Percentiles rank a stretch among this genome's conserved stretches.
These are phyloP conservation scores for Cucumis cinereus DNA, from an alignment of 306 rosid species.

Conservation along the genomic window DNA sequence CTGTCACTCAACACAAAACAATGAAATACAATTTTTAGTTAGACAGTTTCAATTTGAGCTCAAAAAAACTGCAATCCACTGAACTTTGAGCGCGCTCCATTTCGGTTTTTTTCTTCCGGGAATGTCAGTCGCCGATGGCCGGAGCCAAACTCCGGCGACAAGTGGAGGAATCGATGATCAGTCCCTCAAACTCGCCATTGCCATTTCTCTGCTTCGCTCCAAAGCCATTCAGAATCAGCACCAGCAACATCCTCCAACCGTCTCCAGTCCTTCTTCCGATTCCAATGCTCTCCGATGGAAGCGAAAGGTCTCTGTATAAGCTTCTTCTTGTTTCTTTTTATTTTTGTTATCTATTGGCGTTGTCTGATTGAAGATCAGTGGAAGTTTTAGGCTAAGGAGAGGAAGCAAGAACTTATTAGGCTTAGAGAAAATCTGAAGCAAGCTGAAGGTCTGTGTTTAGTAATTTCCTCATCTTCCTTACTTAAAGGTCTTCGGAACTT, in stretches of 20 bases:
- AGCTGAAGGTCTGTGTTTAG: conserved; percentile 56
- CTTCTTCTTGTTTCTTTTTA: neutral
- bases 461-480: neutral
- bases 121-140: conserved; percentile 27
- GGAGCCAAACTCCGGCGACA: neutral
- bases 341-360: neutral
- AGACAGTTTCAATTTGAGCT: too few relatives aligned
- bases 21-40: too few relatives aligned
- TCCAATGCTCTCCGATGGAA: conserved; percentile 82
- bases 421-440: conserved; percentile 70
- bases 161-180: conserved; percentile 25
- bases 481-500: too few relatives aligned
- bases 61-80: neutral
- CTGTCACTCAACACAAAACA: too few relatives aligned
- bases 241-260: neutral
- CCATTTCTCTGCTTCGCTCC: conserved; percentile 64
- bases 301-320: conserved; percentile 49
- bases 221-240: conserved; percentile 28
- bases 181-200: conserved; percentile 62
- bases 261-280: conserved; percentile 19
- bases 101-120: neutral
- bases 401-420: conserved; percentile 66
- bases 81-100: neutral
- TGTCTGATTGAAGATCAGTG: conserved; percentile 1
- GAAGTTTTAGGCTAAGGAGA: conserved; percentile 60